phyloP scores from a whole-genome alignment of 768 basidiomycete genomes.

The Termitomyces sp. region DNA sequence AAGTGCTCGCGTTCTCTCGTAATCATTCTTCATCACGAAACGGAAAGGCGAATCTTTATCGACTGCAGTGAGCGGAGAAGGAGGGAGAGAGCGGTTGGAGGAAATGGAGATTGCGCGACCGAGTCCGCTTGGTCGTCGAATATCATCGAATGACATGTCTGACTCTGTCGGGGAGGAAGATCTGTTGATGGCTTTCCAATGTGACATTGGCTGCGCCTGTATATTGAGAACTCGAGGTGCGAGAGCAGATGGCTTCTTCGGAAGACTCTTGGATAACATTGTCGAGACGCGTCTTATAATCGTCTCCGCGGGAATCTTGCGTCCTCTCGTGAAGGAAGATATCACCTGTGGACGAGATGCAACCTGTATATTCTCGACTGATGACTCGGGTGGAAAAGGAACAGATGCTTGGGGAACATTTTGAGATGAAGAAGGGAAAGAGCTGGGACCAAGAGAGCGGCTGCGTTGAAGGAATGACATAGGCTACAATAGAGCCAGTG shows the following conservation, averaged over 20 bases:
- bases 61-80: slow-evolving; percentile 23
- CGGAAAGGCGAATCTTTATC: slow-evolving; percentile 16
- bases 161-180: slow-evolving; percentile 12
- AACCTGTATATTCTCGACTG: slow-evolving; percentile 12
- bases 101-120: slow-evolving; percentile 32
- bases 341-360: slow-evolving; percentile 2
- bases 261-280: slow-evolving; percentile 15
- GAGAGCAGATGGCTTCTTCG: slow-evolving; percentile 7
- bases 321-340: background rate
- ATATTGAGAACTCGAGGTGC: slow-evolving; percentile 3
- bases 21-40: background rate
- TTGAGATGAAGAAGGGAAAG: slow-evolving; percentile 1
- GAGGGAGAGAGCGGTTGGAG: slow-evolving; percentile 29
- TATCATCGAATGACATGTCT: slow-evolving; percentile 28
- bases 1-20: slow-evolving; percentile 22
- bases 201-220: background rate
- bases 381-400: slow-evolving; percentile 12
- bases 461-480: slow-evolving; percentile 15
- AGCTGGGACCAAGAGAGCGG: slow-evolving; percentile 8
- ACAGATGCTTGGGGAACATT: background rate
- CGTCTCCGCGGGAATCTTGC: slow-evolving; percentile 7
- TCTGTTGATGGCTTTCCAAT: slow-evolving; percentile 10
- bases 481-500: background rate
- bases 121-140: slow-evolving; percentile 40
- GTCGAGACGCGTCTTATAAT: slow-evolving; percentile 21